phyloP scores from a whole-genome alignment of 805 yeast genomes.

The Nakazawaea laoshanensis region DNA sequence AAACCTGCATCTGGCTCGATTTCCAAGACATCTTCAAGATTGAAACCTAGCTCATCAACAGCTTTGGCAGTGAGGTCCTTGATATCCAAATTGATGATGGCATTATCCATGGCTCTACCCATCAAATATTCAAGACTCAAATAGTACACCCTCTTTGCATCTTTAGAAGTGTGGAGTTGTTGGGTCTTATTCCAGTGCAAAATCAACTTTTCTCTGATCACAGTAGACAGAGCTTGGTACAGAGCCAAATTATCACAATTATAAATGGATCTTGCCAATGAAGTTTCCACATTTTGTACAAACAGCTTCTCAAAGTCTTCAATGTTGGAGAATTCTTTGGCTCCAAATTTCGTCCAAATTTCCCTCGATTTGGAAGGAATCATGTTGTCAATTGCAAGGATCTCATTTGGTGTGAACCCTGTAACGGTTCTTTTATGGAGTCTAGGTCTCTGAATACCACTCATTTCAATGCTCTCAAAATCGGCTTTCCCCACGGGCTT shows the following conservation, averaged over 20 bases:
- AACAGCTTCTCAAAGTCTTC: constrained; percentile 61
- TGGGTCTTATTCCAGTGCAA: constrained; percentile 92
- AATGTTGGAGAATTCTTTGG: constrained; percentile 35
- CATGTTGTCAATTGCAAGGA: constrained; percentile 69
- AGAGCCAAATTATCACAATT: constrained; percentile 92
- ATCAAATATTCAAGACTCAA: constrained; percentile 80
- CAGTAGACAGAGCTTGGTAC: constrained; percentile 77
- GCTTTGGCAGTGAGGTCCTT: constrained; percentile 51
- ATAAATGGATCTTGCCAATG: constrained; percentile 84
- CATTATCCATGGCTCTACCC: constrained; percentile 95
- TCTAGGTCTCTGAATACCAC: constrained; percentile 13
- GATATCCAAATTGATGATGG: constrained; percentile 70
- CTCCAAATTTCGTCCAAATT: constrained; percentile 67
- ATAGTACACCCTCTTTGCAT: constrained; percentile 81
- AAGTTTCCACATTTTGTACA: constrained; percentile 82
- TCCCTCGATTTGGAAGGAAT: constrained; percentile 75
- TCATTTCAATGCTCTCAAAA: too few species aligned
- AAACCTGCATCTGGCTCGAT: constrained; percentile 92
- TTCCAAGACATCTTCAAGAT: constrained; percentile 74
- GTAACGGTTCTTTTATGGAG: constrained; percentile 70
- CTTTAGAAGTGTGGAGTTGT: constrained; percentile 76
- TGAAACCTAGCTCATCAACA: constrained; percentile 72
- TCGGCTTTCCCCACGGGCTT: too few species aligned
- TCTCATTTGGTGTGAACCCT: constrained; percentile 87
- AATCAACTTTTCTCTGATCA: constrained; percentile 72